phyloP scores from a whole-genome alignment of 495 filamentous ascomycete genomes.

The Hyaloscypha hepaticicola region DNA sequence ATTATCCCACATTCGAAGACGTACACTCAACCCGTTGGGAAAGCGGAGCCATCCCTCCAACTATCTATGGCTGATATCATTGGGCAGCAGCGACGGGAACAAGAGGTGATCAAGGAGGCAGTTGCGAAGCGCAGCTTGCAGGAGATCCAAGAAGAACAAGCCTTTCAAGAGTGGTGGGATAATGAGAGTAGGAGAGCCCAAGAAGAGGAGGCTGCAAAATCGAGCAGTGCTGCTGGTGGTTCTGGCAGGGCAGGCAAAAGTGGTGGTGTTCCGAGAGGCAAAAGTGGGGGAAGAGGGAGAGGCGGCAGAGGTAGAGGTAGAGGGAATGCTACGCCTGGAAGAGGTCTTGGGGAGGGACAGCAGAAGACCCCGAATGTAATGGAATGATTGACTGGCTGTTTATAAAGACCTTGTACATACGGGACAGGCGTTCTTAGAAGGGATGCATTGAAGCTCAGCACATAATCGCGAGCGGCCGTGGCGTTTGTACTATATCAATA shows the following conservation, averaged over 20 bases:
- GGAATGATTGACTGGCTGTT: background rate
- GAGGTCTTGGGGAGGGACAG: constrained; percentile 12
- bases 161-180: constrained; percentile 98
- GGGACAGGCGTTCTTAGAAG: constrained; percentile 2
- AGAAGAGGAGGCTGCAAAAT: constrained; percentile 58
- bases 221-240: constrained; percentile 9
- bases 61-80: constrained; percentile 87
- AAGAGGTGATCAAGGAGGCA: constrained; percentile 79
- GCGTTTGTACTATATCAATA: constrained; percentile 6
- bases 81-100: constrained; percentile 79
- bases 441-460: constrained; percentile 4
- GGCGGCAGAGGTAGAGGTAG: constrained; percentile 17
- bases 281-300: constrained; percentile 1
- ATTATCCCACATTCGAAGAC: constrained; percentile 51
- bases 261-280: constrained; percentile 21
- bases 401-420: constrained; percentile 10
- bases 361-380: background rate
- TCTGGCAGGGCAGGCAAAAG: constrained; percentile 13
- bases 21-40: constrained; percentile 32
- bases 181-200: constrained; percentile 71
- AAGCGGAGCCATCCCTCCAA: constrained; percentile 58
- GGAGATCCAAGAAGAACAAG: constrained; percentile 95
- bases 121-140: constrained; percentile 79
- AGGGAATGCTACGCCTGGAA: background rate
- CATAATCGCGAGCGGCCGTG: constrained; percentile 18